Evolutionary conservation across 176 grass and related monocot genomes (phyloP).

Genomic region (Oryza brachyantha): DNA sequence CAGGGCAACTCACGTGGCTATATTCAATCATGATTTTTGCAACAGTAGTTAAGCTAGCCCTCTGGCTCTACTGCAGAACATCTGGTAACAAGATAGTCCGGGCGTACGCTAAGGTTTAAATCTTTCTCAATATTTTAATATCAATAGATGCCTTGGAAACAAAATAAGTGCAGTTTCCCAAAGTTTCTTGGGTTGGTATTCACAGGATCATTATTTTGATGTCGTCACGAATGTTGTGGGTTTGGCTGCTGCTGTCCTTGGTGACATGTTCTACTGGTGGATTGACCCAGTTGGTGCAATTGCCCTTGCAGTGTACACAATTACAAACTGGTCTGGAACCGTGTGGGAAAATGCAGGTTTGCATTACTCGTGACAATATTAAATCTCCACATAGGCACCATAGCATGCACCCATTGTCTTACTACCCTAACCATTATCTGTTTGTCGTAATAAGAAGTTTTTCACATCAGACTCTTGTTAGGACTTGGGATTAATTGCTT

Average conservation of each 20-base stretch:
- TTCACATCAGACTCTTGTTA: neutral
- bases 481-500: neutral
- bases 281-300: slow-evolving; percentile 88
- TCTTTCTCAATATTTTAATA: slow-evolving; percentile 10
- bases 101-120: slow-evolving; percentile 82
- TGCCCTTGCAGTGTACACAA: slow-evolving; percentile 84
- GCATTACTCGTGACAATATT: slow-evolving; percentile 8
- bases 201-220: slow-evolving; percentile 91
- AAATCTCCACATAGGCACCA: slow-evolving; percentile 21
- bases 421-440: neutral
- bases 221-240: slow-evolving; percentile 89
- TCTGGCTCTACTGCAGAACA: slow-evolving; percentile 85
- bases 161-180: slow-evolving; percentile 11
- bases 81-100: slow-evolving; percentile 88
- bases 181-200: slow-evolving; percentile 11
- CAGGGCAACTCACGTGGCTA: slow-evolving; percentile 71
- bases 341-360: slow-evolving; percentile 98
- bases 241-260: slow-evolving; percentile 83
- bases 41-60: slow-evolving; percentile 77
- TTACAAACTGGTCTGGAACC: slow-evolving; percentile 93
- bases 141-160: neutral
- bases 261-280: slow-evolving; percentile 92
- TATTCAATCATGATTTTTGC: slow-evolving; percentile 97
- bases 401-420: neutral
- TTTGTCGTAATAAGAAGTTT: neutral